These are phyloP conservation scores for Pichia thaimueangensis DNA, from an alignment of 805 yeast species.

Conservation along the genomic window DNA sequence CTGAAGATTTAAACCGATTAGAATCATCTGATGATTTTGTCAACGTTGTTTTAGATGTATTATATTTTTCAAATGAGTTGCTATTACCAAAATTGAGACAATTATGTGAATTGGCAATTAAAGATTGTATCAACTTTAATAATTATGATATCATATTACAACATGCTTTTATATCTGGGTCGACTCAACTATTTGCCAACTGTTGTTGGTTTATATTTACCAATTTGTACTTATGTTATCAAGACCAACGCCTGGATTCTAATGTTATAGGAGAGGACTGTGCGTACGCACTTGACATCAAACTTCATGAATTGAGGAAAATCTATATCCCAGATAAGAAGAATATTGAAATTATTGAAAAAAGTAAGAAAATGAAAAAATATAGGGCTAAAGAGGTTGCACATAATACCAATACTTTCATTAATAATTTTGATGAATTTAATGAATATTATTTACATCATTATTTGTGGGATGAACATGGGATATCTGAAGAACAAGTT, in stretches of 20 bases:
- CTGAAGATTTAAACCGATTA: neutral
- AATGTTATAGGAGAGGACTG: conserved; percentile 8
- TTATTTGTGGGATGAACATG: conserved; percentile 24
- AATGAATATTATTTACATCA: conserved; percentile 38
- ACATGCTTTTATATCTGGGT: conserved; percentile 46
- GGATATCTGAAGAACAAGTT: conserved; percentile 15
- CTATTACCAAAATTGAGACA: conserved; percentile 53
- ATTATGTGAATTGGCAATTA: conserved; percentile 53
- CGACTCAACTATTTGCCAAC: conserved; percentile 48
- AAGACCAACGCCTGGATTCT: conserved; percentile 33
- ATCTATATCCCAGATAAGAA: conserved; percentile 17
- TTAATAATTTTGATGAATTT: conserved; percentile 30
- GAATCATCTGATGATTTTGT: conserved; percentile 35
- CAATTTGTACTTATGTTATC: conserved; percentile 57
- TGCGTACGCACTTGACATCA: conserved; percentile 1
- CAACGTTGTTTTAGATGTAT: conserved; percentile 47
- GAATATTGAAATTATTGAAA: conserved; percentile 24
- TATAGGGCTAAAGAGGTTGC: neutral
- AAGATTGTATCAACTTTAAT: conserved; percentile 49
- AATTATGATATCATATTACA: conserved; percentile 52
- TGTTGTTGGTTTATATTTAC: conserved; percentile 64
- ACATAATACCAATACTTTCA: conserved; percentile 28
- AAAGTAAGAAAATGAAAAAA: conserved; percentile 24
- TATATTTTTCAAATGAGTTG: conserved; percentile 58
- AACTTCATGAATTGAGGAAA: conserved; percentile 26